Base-by-base conservation (phyloP, 83 land plant species). In the Thuja plicata region DNA sequence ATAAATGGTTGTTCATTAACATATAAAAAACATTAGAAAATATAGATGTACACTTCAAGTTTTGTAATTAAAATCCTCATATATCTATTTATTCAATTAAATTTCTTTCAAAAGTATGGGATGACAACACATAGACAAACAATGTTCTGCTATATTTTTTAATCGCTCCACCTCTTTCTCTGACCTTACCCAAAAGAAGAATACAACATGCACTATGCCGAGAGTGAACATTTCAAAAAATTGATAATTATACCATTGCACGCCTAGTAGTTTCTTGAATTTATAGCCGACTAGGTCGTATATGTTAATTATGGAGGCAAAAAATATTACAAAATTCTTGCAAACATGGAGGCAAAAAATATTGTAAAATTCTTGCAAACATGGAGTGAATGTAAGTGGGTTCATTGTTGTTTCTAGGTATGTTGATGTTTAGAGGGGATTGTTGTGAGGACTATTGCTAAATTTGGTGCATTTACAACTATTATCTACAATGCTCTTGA, bases 231-330 rank as follows among this genome's bases (percentile, higher is more conserved):
- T 32, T 55, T 62, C 38, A 71, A 19, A 5, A 34, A 27, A 5
- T 89, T 74, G 17, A 88, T 90, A 30, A 90, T 92, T 17, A 27
- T 34, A 30, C 92, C 94, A 2, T 94, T 92, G 82, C 96, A 94
- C 87, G 96, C 96, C 7, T 94, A 90, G 87, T 92, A 93, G 21
- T 93, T 94, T 34, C 93, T 94, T 19, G 96, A 93, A 24, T 5
- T 89, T 32, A 93, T 87, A 71, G 19, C 46, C 40, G 93, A 74
- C 4, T 21, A 81, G 81, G 92, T 91, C 32, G 96, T 94, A 15
- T 94, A 87, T 79, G 92, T 88, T 35, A 93, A 94, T 90, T 87
- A 85, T 84, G 94, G 96, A 54, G 78, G 91, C 77, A 90, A 90
- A 45, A 89, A 90, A 88, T 95, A 95, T 93, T 95, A 89, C 87